Evolutionary conservation across 2,329 filamentous ascomycete species (phyloP).

Genomic region (Amesomyces nigricolor): DNA sequence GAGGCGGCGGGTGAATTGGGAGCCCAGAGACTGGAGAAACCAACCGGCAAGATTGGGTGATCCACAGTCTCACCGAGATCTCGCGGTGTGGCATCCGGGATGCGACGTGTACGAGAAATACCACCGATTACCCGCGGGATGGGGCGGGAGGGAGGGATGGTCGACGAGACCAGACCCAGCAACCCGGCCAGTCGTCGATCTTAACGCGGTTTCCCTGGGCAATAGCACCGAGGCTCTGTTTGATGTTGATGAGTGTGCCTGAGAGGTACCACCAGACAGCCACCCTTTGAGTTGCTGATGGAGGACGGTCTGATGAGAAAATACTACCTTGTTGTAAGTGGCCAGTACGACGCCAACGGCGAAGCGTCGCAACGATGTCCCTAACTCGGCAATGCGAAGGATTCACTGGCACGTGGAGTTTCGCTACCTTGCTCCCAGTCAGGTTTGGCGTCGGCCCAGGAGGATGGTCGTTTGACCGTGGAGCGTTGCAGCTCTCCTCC

Average conservation of each 20-base stretch:
- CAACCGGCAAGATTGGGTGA: too few species aligned
- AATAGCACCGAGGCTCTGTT: slow-evolving; percentile 19
- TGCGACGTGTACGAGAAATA: too few species aligned
- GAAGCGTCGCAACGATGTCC: slow-evolving; percentile 8
- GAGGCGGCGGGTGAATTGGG: too few species aligned
- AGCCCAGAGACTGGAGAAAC: too few species aligned
- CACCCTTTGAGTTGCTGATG: neutral
- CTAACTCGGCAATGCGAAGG: slow-evolving; percentile 11
- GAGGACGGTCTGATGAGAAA: neutral
- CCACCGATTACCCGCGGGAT: too few species aligned
- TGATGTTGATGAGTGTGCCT: slow-evolving; percentile 15
- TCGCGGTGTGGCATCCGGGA: too few species aligned
- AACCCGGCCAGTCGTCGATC: slow-evolving; percentile 25
- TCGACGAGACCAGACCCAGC: neutral
- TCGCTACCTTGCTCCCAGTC: slow-evolving; percentile 7
- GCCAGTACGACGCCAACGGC: slow-evolving; percentile 11
- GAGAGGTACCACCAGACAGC: neutral
- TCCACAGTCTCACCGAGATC: too few species aligned
- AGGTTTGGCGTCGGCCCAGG: slow-evolving; percentile 6
- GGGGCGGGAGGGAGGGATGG: too few species aligned
- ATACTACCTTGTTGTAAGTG: slow-evolving; percentile 4
- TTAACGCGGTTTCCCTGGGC: slow-evolving; percentile 22
- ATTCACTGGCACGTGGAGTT: slow-evolving; percentile 14
- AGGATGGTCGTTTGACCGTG: neutral
- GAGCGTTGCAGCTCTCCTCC: too few species aligned